Evolutionary conservation across 352 stramenopile species (phyloP), one percentile per base, ranked within the genome.

Genomic region (Elongisporangium senticosum): DNA sequence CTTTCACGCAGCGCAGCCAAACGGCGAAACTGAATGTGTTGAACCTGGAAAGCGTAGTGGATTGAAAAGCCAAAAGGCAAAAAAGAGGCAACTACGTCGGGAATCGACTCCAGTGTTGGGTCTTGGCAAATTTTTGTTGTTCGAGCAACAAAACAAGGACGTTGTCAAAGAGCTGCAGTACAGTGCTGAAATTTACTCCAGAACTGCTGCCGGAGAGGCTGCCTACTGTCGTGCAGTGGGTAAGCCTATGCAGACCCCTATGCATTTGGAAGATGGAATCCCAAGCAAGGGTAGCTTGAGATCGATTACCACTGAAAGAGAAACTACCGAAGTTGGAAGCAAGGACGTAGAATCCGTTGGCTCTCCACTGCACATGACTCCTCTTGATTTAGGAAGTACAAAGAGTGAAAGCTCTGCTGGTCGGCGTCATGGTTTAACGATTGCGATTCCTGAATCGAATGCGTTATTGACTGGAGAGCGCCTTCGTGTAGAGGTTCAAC

Each of bases 121-220:
- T 4, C 69, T 87, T 14, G 85, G 87, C 15, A 95, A 95, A 40
- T 83, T 96, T 49, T 53, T 94, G n/a, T 61, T 96, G 3, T 96
- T 88, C 58, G 86, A 95, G 55, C 87, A 95, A 57, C 84, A 95
- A 52, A 96, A 95, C 70, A 94, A 95, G 60, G 87, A 96, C 43
- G 81, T 96, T n/a, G 69, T 96, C 55, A 96, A 96, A 62, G 87
- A 96, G 58, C 67, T 96, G 10, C 83, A 95, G 61, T 96, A 93
- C 63, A 91, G 86, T 49, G 86, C 85, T 1, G 87, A 96, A 58
- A 80, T 95, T 2, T 96, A 86, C 56, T 67, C 83, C 14, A 71
- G 83, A 33, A 94, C 79, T 3, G 59, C 72, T 33, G 79, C 76
- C 26, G 81, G 83, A 6, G 84, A 96, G 70, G 68, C 37, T 54